phyloP scores from a whole-genome alignment of 345 rosid species.

The Camelina neglecta region DNA sequence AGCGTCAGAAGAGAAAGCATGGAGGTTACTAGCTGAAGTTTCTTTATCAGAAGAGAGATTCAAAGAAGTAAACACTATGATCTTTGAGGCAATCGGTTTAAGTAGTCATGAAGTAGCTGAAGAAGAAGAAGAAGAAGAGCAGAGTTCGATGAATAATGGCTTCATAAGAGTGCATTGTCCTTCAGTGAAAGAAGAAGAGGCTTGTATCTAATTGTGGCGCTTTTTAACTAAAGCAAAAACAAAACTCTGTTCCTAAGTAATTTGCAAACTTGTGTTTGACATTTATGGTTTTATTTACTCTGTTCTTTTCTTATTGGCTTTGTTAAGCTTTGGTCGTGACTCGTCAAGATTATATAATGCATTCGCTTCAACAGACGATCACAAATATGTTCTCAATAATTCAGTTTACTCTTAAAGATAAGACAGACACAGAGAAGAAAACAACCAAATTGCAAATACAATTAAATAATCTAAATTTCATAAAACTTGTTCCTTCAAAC shows the following conservation, averaged over 20 bases:
- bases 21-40: conserved; percentile 88
- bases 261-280: conserved; percentile 26
- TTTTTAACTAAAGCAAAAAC: neutral
- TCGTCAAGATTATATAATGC: too few relatives aligned
- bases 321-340: neutral
- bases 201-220: conserved; percentile 4
- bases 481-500: neutral
- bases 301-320: neutral
- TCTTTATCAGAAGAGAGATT: conserved; percentile 90
- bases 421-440: neutral
- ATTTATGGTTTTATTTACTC: neutral
- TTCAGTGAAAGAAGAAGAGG: conserved; percentile 38
- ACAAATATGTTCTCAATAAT: neutral
- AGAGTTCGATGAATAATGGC: conserved; percentile 38
- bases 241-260: neutral
- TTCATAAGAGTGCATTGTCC: conserved; percentile 44
- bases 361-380: too few relatives aligned
- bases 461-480: too few relatives aligned
- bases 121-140: conserved; percentile 27
- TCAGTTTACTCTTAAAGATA: neutral
- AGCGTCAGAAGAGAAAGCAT: conserved; percentile 90
- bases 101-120: conserved; percentile 25
- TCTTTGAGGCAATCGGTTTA: conserved; percentile 61
- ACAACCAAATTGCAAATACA: too few relatives aligned
- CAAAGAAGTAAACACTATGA: conserved; percentile 67